Percentiles rank a stretch among this genome's conserved stretches.
phyloP scores from a whole-genome alignment of 257 asterid species.

The Ballota nigra region DNA sequence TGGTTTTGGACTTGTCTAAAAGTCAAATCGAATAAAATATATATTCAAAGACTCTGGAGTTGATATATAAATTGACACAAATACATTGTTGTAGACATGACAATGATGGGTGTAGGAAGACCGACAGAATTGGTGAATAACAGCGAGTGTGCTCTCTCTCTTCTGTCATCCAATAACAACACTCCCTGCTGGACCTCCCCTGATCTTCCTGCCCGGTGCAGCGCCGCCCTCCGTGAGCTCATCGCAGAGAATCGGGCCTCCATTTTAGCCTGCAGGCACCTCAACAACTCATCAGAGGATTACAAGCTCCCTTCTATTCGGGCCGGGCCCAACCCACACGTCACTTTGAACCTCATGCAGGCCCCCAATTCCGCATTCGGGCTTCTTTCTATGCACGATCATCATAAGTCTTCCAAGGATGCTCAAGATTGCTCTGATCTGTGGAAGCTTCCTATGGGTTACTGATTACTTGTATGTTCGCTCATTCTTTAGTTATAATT shows the following conservation, averaged over 20 bases:
- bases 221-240: constrained; percentile 60
- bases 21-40: no score
- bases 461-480: not conserved
- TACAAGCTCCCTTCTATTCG: not conserved
- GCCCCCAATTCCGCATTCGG: constrained; percentile 39
- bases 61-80: no score
- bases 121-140: constrained; percentile 18
- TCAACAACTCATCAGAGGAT: no score
- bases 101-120: not conserved
- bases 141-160: constrained; percentile 71
- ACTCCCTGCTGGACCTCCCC: not conserved
- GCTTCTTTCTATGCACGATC: constrained; percentile 25
- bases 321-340: constrained; percentile 10
- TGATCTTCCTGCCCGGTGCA: constrained; percentile 47
- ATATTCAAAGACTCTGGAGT: no score
- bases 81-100: not conserved
- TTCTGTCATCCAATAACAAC: constrained; percentile 49
- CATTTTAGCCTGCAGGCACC: not conserved
- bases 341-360: constrained; percentile 59
- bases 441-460: constrained; percentile 42
- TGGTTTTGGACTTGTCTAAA: not conserved
- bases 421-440: constrained; percentile 31
- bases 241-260: constrained; percentile 67
- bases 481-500: no score
- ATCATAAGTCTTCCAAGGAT: constrained; percentile 6